phyloP scores from a whole-genome alignment of 306 rosid species.

The Begonia masoniana region DNA sequence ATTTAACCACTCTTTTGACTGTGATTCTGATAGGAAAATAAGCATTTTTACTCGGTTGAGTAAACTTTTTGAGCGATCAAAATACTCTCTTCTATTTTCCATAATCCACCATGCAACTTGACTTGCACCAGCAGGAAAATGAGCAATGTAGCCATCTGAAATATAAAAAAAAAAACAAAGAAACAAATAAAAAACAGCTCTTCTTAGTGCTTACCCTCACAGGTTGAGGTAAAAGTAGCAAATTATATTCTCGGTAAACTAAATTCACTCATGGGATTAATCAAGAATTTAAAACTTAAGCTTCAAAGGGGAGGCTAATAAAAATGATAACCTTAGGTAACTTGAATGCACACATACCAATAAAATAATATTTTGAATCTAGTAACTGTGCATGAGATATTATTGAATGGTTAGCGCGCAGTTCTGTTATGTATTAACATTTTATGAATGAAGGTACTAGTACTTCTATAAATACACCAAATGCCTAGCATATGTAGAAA shows the following conservation, averaged over 20 bases:
- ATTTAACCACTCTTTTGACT: slow-evolving; percentile 63
- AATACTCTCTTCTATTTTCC: slow-evolving; percentile 87
- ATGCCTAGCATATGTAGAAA: too few species aligned
- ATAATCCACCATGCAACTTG: slow-evolving; percentile 95
- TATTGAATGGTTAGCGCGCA: too few species aligned
- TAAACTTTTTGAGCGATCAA: slow-evolving; percentile 58
- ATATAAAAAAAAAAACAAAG: not conserved
- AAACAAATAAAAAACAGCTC: not conserved
- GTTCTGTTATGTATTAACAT: too few species aligned
- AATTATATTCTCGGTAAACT: not conserved
- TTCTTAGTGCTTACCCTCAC: not conserved
- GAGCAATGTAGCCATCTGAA: slow-evolving; percentile 66
- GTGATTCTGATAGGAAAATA: slow-evolving; percentile 60
- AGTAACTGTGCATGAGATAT: too few species aligned
- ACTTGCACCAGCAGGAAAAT: slow-evolving; percentile 70
- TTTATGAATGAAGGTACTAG: too few species aligned
- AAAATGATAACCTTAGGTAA: too few species aligned
- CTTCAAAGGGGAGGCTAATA: not conserved
- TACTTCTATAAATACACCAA: too few species aligned
- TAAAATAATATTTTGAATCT: too few species aligned
- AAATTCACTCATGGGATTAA: too few species aligned
- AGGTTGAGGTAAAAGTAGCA: slow-evolving; percentile 5
- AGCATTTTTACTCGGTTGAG: slow-evolving; percentile 58
- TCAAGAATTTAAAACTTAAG: not conserved
- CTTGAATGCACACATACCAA: too few species aligned